phyloP scores from a whole-genome alignment of 2,329 filamentous ascomycete genomes.

The Colletotrichum sp. region DNA sequence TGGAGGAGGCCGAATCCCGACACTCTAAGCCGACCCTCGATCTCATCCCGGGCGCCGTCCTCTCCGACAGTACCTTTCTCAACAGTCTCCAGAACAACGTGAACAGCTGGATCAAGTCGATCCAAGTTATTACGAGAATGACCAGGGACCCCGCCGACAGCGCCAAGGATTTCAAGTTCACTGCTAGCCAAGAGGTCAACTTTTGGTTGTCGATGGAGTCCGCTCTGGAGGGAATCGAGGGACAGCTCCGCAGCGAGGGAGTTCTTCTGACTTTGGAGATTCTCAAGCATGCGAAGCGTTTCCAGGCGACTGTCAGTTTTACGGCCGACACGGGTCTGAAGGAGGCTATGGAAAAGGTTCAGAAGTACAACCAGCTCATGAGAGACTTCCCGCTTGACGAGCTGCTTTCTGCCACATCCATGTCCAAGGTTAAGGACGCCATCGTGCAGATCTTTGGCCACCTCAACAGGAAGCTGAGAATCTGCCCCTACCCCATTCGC shows the following conservation, averaged over 20 bases:
- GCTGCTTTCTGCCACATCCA: constrained; percentile 86
- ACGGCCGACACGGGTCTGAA: constrained; percentile 94
- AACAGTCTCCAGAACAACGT: constrained; percentile 94
- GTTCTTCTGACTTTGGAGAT: constrained; percentile 93
- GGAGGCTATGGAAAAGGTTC: constrained; percentile 93
- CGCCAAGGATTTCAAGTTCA: constrained; percentile 58
- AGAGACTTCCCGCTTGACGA: constrained; percentile 97
- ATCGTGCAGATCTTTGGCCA: constrained; percentile 90
- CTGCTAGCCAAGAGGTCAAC: constrained; percentile 96
- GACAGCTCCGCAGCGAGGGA: constrained; percentile 85
- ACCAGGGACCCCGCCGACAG: constrained; percentile 77
- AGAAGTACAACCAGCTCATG: constrained; percentile 99
- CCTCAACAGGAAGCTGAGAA: constrained; percentile 96
- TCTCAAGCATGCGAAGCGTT: constrained; percentile 94
- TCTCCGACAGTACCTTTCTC: constrained; percentile 89
- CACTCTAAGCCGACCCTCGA: constrained; percentile 77
- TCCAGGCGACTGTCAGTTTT: constrained; percentile 97
- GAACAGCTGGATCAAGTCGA: constrained; percentile 98
- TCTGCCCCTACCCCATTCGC: constrained; percentile 93
- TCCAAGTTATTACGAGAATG: constrained; percentile 94
- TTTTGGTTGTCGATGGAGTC: constrained; percentile 99
- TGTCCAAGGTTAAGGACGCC: constrained; percentile 88
- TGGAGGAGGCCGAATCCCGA: constrained; percentile 76
- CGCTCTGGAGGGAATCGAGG: constrained; percentile 88
- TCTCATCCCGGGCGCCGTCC: constrained; percentile 74